Conservation (phyloP, 352 stramenopile species). For the Pelagophyceae sp. region DNA sequence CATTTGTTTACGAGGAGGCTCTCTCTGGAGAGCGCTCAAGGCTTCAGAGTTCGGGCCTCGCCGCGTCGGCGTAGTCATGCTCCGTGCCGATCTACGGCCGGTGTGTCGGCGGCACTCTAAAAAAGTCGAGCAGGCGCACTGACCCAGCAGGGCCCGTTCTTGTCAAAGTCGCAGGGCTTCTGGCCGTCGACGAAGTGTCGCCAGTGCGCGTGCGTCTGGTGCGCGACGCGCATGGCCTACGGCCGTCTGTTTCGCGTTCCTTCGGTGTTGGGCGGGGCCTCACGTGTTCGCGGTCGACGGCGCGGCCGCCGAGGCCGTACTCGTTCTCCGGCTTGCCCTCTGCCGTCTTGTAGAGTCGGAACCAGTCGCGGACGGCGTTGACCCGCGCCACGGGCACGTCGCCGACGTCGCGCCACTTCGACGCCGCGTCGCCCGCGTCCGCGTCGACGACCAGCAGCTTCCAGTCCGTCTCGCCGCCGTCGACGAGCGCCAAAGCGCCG, state of each 20-base stretch:
- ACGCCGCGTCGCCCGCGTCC: slow-evolving; percentile 57
- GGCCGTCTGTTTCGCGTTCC: not conserved
- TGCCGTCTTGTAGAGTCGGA: slow-evolving; percentile 81
- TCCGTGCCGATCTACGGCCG: too few species aligned
- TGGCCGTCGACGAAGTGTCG: not conserved
- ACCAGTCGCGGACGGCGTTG: slow-evolving; percentile 66
- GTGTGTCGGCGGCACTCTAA: too few species aligned
- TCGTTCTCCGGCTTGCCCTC: slow-evolving; percentile 74
- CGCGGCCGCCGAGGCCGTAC: slow-evolving; percentile 68
- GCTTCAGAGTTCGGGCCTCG: too few species aligned
- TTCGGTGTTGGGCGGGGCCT: not conserved
- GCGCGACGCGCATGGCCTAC: slow-evolving; percentile 7
- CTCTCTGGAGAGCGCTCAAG: too few species aligned
- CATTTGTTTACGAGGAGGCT: too few species aligned
- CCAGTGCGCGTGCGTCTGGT: slow-evolving; percentile 1
- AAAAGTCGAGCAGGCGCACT: too few species aligned
- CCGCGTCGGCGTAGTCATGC: too few species aligned
- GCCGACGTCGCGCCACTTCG: slow-evolving; percentile 53
- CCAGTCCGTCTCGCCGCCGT: slow-evolving; percentile 79
- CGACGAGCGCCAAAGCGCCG: slow-evolving; percentile 74
- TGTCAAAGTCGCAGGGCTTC: not conserved
- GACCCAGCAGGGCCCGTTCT: not conserved
- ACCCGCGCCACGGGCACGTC: slow-evolving; percentile 63
- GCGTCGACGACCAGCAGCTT: slow-evolving; percentile 77
- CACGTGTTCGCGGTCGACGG: slow-evolving; percentile 43